Conservation (phyloP, 345 rosid genomes). For the Raphanus raphanistrum region DNA sequence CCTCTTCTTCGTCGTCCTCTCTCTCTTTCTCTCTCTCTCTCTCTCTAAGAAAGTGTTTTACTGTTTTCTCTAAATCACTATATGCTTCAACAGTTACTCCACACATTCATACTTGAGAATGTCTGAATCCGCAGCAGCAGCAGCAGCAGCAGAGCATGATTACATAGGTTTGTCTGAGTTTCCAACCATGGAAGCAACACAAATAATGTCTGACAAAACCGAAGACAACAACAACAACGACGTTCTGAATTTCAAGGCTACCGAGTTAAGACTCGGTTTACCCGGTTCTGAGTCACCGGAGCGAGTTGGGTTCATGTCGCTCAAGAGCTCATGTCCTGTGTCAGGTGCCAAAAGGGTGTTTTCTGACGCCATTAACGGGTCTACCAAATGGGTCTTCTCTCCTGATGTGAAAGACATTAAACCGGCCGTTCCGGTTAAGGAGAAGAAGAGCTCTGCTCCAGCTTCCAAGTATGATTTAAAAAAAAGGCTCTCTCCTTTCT, state of each 20-base stretch:
- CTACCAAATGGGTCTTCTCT: constrained; percentile 58
- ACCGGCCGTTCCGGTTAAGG: constrained; percentile 39
- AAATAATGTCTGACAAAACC: constrained; percentile 34
- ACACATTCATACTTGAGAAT: constrained; percentile 25
- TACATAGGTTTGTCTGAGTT: constrained; percentile 55
- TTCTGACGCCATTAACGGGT: constrained; percentile 52
- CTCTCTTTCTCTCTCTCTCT: constrained; percentile 17
- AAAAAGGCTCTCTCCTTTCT: background rate
- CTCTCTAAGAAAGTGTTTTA: background rate
- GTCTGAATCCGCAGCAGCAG: constrained; percentile 45
- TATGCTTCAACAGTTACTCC: constrained; percentile 23
- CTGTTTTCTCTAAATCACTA: constrained; percentile 9
- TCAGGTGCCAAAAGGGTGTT: constrained; percentile 64
- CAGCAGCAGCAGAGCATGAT: constrained; percentile 51
- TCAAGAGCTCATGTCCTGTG: constrained; percentile 39
- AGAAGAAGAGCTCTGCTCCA: constrained; percentile 55
- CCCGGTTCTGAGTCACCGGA: constrained; percentile 72
- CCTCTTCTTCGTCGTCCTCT: background rate
- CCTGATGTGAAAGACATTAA: constrained; percentile 46
- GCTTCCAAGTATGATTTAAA: constrained; percentile 50
- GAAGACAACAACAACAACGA: constrained; percentile 9
- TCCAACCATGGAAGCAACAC: constrained; percentile 48
- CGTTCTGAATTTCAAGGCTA: constrained; percentile 57
- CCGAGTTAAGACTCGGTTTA: constrained; percentile 79
- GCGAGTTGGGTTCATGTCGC: constrained; percentile 42